A percentile compares a stretch with the other conserved stretches of the same genome.
Evolutionary conservation across 2,329 filamentous ascomycete species (phyloP).

Genomic region (Penicillium expansum): DNA sequence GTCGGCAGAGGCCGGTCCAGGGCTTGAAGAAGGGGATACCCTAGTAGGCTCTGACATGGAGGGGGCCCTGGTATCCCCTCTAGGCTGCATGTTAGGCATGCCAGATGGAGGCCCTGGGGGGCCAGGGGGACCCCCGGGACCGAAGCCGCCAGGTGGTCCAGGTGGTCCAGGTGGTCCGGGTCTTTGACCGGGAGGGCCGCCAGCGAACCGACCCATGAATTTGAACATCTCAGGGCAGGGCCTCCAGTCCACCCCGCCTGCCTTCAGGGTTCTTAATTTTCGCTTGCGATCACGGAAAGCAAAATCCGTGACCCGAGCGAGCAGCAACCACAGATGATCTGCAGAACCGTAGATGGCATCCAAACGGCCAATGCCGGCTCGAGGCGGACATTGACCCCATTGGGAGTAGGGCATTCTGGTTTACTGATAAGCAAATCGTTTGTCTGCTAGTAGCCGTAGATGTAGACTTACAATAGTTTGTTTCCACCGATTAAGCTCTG

Average conservation of each 20-base stretch:
- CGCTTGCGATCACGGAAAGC: slow-evolving; percentile 71
- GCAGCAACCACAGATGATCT: slow-evolving; percentile 79
- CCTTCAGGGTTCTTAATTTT: slow-evolving; percentile 67
- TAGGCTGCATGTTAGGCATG: slow-evolving; percentile 11
- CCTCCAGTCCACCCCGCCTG: slow-evolving; percentile 57
- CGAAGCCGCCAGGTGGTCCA: slow-evolving; percentile 10
- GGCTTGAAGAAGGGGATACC: background rate
- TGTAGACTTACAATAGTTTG: slow-evolving; percentile 68
- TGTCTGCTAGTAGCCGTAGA: background rate
- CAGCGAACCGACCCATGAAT: slow-evolving; percentile 35
- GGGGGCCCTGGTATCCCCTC: slow-evolving; percentile 4
- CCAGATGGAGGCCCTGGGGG: slow-evolving; percentile 10
- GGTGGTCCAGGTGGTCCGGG: slow-evolving; percentile 14
- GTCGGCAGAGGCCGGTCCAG: slow-evolving; percentile 10
- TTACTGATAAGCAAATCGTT: slow-evolving; percentile 24
- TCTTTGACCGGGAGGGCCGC: slow-evolving; percentile 9
- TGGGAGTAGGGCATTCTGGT: slow-evolving; percentile 71
- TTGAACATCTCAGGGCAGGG: slow-evolving; percentile 51
- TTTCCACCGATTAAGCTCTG: slow-evolving; percentile 88
- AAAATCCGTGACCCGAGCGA: slow-evolving; percentile 78
- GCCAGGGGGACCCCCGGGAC: slow-evolving; percentile 12
- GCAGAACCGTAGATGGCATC: slow-evolving; percentile 84
- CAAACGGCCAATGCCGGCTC: slow-evolving; percentile 72
- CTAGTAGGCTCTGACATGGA: background rate
- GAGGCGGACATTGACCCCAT: slow-evolving; percentile 85